phyloP scores from a whole-genome alignment of 768 basidiomycete genomes.

The Termitomyces bulborhizus region DNA sequence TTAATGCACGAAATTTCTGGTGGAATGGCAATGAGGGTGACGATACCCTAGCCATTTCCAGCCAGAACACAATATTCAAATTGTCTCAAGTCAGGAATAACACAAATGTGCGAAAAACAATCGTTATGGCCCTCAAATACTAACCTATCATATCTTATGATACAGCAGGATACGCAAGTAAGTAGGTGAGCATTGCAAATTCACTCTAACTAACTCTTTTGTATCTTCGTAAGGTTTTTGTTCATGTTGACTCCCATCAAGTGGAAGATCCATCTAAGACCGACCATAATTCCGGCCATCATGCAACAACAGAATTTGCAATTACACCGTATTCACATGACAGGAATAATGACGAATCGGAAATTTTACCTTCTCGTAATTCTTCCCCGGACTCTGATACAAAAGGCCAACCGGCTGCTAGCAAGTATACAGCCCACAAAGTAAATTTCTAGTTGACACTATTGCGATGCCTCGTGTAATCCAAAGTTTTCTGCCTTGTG shows the following conservation, averaged over 20 bases:
- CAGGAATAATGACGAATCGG: too few species aligned
- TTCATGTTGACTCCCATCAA: constrained; percentile 19
- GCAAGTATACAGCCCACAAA: too few species aligned
- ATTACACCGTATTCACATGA: background rate
- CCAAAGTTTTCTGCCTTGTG: too few species aligned
- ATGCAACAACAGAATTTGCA: background rate
- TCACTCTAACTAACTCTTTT: too few species aligned
- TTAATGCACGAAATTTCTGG: constrained; percentile 30
- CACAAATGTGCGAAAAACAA: background rate
- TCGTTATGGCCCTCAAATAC: background rate
- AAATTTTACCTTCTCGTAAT: too few species aligned
- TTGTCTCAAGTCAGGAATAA: background rate
- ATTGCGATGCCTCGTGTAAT: too few species aligned
- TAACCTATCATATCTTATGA: background rate
- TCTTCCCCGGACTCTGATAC: too few species aligned
- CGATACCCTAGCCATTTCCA: background rate
- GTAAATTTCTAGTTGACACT: too few species aligned
- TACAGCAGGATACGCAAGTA: constrained; percentile 1
- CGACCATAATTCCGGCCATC: too few species aligned
- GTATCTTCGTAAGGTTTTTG: constrained; percentile 12
- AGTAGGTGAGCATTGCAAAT: background rate
- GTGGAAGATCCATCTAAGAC: background rate
- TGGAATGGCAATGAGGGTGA: constrained; percentile 9
- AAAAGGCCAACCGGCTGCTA: too few species aligned
- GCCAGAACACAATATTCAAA: background rate